These are phyloP conservation scores for Vitis rupestris DNA, from an alignment of 164 flowering plant species.

Conservation along the genomic window DNA sequence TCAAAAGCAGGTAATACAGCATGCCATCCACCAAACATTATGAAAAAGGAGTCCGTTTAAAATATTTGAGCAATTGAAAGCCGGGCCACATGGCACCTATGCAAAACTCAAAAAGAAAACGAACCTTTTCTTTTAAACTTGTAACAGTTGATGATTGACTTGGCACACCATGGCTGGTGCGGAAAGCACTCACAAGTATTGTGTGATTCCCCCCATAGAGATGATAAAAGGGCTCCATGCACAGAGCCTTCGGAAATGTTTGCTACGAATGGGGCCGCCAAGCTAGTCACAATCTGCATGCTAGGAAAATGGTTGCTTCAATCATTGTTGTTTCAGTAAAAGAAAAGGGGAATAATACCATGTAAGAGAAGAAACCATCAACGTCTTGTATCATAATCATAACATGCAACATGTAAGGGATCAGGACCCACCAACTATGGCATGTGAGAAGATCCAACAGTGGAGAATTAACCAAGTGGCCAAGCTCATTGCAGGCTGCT, in stretches of 20 bases:
- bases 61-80: not conserved
- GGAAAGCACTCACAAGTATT: not conserved
- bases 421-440: not conserved
- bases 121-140: slow-evolving; percentile 6
- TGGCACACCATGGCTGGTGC: slow-evolving; percentile 5
- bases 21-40: not conserved
- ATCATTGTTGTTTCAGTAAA: slow-evolving; percentile 13
- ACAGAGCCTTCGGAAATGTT: not conserved
- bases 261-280: slow-evolving; percentile 10
- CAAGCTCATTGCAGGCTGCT: not conserved
- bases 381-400: not conserved
- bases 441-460: not conserved
- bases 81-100: not conserved
- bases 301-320: slow-evolving; percentile 18
- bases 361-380: not conserved
- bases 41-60: not conserved
- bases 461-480: not conserved
- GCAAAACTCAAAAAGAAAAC: not conserved
- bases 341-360: not conserved
- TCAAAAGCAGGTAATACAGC: not conserved
- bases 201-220: not conserved
- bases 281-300: slow-evolving; percentile 19
- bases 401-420: not conserved
- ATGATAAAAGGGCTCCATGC: not conserved
- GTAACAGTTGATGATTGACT: not conserved